Percentiles rank a stretch among this genome's conserved stretches.
These are phyloP conservation scores for Ganoderma resinaceum DNA, from an alignment of 1,284 basidiomycete genomes.

Conservation along the genomic window DNA sequence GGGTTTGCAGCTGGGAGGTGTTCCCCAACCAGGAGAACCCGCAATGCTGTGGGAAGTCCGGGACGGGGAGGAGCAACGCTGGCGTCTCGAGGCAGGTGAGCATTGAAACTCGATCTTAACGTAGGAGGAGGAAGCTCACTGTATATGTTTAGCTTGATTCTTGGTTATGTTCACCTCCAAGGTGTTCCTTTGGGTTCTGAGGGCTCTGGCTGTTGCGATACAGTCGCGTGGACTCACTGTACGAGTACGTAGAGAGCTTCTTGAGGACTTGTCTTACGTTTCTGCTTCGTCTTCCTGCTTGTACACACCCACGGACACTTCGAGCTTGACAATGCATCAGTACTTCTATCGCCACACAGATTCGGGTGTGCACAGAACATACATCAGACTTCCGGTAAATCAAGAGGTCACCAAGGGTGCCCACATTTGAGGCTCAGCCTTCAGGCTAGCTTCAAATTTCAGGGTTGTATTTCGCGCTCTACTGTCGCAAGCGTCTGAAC, in stretches of 20 bases:
- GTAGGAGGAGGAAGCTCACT: not conserved
- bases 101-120: not conserved
- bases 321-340: not conserved
- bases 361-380: too few relatives aligned
- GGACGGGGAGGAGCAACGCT: slow-evolving; percentile 25
- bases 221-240: not conserved
- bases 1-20: slow-evolving; percentile 17
- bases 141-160: not conserved
- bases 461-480: not conserved
- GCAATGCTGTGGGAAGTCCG: slow-evolving; percentile 22
- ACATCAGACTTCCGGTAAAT: not conserved
- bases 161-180: too few relatives aligned
- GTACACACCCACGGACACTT: slow-evolving; percentile 9
- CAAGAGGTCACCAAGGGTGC: not conserved
- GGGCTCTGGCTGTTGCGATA: not conserved
- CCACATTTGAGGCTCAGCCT: not conserved
- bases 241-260: not conserved
- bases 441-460: too few relatives aligned
- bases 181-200: not conserved
- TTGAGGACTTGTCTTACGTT: not conserved
- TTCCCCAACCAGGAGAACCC: not conserved
- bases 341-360: not conserved
- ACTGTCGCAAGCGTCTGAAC: not conserved
- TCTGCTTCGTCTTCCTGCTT: not conserved
- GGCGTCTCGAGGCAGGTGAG: slow-evolving; percentile 29